Evolutionary conservation across 441 rosid species (phyloP), one percentile per base, ranked within the genome.

Genomic region (Populus hybrid): DNA sequence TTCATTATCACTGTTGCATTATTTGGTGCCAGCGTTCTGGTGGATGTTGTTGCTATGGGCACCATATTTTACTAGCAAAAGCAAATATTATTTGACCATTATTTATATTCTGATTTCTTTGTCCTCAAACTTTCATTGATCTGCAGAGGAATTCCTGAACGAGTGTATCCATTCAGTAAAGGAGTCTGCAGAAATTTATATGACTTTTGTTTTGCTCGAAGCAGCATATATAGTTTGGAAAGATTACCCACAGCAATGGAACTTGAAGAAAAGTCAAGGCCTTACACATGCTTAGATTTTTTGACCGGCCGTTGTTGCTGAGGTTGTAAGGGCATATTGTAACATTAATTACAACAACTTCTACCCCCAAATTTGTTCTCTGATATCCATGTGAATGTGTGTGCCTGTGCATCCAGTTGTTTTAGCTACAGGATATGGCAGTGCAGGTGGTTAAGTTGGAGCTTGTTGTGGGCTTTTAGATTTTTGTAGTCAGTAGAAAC

Each of bases 291-390:
- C 85, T 69, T 83, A 42, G 98, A 91, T 84, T 83, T 88, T 82
- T 76, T 97, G 81, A 88, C 85, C 36, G 91, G 99, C 74, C 94
- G 97, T 8, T 97, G 99, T 84, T 97, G 98, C 85, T 92, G 87
- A 87, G 30, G 30, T 26, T 12, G 2, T 19, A 23, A 35, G 16
- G 38, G 46, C 21, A 30, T 5, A 1, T 21, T 75, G 74, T 72
- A 76, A 66, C 38, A 71, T 71, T 71, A 30, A 69, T 34, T 4
- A 18, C 14, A 6, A 32, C 28, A 14, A 7, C 65, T 18, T 68
- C 71, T 66, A 28, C 26, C 69, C 0, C 42, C n/a, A 3, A 66
- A 74, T 65, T 5, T 53, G 53, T 30, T 46, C 10, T 19, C 19
- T 5, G 73, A 69, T n/a, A 46, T 69, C 38, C 35, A 34, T 68